Evolutionary conservation across 441 rosid genomes (phyloP), one percentile per base, ranked within the genome.

Genomic region (Pelargonium hybrid): DNA sequence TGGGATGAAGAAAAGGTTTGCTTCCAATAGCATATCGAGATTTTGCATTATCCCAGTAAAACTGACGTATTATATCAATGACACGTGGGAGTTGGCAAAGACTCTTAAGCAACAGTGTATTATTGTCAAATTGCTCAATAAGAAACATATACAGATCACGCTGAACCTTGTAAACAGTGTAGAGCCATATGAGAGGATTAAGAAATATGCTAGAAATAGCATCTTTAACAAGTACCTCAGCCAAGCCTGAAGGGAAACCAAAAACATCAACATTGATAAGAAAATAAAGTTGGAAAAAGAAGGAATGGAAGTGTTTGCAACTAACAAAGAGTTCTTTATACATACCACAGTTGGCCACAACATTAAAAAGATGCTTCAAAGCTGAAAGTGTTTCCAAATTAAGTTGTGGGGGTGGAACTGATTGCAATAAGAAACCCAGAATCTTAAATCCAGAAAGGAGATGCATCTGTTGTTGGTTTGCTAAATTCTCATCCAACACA

Each of bases 101-200:
- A 86, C 85, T 89, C 69, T 78, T 87, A 37, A 88, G 85, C 81
- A 92, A 83, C 81, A 90, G 86, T 56, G 92, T 90, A 79, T 95
- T 95, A 76, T 85, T 88, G 78, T 95, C 98, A 81, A 90, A 88
- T 76, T 89, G 96, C 74, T 92, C 95, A 77, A 89, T 74, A 66
- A 95, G 88, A 85, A 95, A 95, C 99, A 95, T 88, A 84, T 90
- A 92, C 71, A 95, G 82, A 75, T 95, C 98, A 41, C 99, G 93
- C 81, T 95, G 99, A 81, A 95, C 99, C 77, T 83, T 80, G 76
- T 92, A 95, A 70, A 69, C 70, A 25, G 97, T 88, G 82, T 85
- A 89, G 65, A 88, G 78, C 98, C 98, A 95, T 77, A 92, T 87
- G 66, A 85, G 87, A 71, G 98, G 98, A 84, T 88, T 89, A 39